phyloP scores from a whole-genome alignment of 2,329 filamentous ascomycete species.

The Hymenoscyphus repandus region DNA sequence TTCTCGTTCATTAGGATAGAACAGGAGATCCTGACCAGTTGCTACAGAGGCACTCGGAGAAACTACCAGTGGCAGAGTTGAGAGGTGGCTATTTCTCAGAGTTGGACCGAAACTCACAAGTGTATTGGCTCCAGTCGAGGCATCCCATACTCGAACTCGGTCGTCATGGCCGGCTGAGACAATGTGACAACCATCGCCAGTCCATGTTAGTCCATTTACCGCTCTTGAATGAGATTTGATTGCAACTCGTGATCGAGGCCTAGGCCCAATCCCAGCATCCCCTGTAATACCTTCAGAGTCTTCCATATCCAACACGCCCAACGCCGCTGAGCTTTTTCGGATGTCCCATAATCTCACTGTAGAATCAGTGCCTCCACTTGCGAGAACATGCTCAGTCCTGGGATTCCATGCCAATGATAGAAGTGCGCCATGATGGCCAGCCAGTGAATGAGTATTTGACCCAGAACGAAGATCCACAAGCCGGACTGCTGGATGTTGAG shows the following conservation, averaged over 20 bases:
- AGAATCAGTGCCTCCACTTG: conserved; percentile 80
- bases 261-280: conserved; percentile 28
- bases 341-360: conserved; percentile 84
- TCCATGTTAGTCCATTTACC: conserved; percentile 83
- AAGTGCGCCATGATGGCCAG: conserved; percentile 62
- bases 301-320: conserved; percentile 78
- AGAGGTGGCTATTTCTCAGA: conserved; percentile 66
- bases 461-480: conserved; percentile 84
- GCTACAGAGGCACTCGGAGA: conserved; percentile 55
- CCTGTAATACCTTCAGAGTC: conserved; percentile 66
- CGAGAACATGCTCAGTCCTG: conserved; percentile 70
- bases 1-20: conserved; percentile 78
- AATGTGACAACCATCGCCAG: conserved; percentile 69
- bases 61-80: conserved; percentile 55
- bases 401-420: conserved; percentile 78
- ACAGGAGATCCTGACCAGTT: conserved; percentile 58
- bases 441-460: conserved; percentile 64
- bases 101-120: conserved; percentile 82
- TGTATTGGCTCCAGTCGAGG: conserved; percentile 75
- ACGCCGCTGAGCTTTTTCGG: conserved; percentile 66
- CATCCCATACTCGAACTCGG: conserved; percentile 82
- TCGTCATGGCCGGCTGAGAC: conserved; percentile 80
- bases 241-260: conserved; percentile 40
- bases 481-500: conserved; percentile 77
- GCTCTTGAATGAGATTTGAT: conserved; percentile 71